Evolutionary conservation across 1,284 basidiomycete species (phyloP).

Genomic region (Microbotryomycetes sp.): DNA sequence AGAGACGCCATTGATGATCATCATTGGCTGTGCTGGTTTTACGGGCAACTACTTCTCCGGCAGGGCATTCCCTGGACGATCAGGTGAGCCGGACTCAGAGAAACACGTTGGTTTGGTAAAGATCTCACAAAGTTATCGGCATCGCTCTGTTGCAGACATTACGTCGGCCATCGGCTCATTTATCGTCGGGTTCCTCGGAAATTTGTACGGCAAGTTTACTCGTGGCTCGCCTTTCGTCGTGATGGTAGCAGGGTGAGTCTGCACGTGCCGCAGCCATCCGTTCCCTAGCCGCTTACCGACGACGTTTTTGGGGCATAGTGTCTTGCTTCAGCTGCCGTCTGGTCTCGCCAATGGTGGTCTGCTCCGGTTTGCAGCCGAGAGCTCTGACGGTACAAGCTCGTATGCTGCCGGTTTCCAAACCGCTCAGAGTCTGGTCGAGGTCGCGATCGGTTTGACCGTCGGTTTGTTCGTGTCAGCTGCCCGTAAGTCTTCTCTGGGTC

Average conservation of each 20-base stretch:
- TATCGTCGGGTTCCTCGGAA: constrained; percentile 72
- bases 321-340: constrained; percentile 79
- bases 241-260: constrained; percentile 49
- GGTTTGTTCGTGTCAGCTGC: constrained; percentile 54
- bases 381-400: constrained; percentile 50
- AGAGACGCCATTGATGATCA: constrained; percentile 60
- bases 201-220: constrained; percentile 73
- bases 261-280: constrained; percentile 6
- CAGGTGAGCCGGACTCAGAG: constrained; percentile 67
- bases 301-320: constrained; percentile 34
- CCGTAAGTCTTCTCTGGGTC: constrained; percentile 33
- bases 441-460: constrained; percentile 55
- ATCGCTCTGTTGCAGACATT: constrained; percentile 28
- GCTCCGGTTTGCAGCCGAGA: constrained; percentile 59
- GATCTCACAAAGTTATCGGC: neutral
- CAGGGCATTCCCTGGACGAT: constrained; percentile 58
- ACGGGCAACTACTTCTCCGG: constrained; percentile 63
- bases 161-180: constrained; percentile 55
- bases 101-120: constrained; percentile 29
- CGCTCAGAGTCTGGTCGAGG: constrained; percentile 44
- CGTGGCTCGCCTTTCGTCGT: constrained; percentile 69
- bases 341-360: constrained; percentile 77
- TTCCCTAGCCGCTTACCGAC: neutral
- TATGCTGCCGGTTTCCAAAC: constrained; percentile 57
- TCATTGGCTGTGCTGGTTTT: constrained; percentile 54